phyloP scores from a whole-genome alignment of 1,284 basidiomycete genomes.

The Marasmius fiardii region DNA sequence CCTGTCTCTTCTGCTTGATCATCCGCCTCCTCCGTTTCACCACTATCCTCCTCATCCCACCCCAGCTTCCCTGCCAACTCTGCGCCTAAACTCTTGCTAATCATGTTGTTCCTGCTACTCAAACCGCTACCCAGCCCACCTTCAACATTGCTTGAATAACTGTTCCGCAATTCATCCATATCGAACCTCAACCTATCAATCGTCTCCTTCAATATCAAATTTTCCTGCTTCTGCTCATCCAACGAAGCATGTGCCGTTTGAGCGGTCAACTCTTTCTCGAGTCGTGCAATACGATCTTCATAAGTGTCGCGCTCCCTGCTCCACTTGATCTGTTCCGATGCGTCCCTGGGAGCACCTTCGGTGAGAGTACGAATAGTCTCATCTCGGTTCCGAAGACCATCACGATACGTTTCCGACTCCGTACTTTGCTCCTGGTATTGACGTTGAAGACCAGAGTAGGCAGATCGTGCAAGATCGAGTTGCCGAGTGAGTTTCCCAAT shows the following conservation, averaged over 20 bases:
- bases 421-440: conserved; percentile 85
- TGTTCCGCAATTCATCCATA: conserved; percentile 81
- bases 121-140: conserved; percentile 37
- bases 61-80: conserved; percentile 70
- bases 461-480: conserved; percentile 64
- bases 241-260: conserved; percentile 69
- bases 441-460: conserved; percentile 74
- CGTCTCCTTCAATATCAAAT: conserved; percentile 86
- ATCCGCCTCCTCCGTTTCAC: conserved; percentile 32
- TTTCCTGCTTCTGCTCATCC: conserved; percentile 90
- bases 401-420: conserved; percentile 72
- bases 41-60: conserved; percentile 24
- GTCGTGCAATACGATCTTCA: conserved; percentile 59
- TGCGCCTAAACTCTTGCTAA: conserved; percentile 79
- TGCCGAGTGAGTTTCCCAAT: conserved; percentile 69
- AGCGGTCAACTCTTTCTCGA: conserved; percentile 72
- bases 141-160: conserved; percentile 31
- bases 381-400: conserved; percentile 69
- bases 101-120: conserved; percentile 44
- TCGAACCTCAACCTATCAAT: conserved; percentile 90
- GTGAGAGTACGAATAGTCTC: conserved; percentile 63
- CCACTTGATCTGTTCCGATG: conserved; percentile 61
- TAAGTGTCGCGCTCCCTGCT: conserved; percentile 62
- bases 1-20: conserved; percentile 36
- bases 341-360: conserved; percentile 55